Evolutionary conservation across 1,139 yeast genomes (phyloP).

Genomic region (Kodamaea alishanica): DNA sequence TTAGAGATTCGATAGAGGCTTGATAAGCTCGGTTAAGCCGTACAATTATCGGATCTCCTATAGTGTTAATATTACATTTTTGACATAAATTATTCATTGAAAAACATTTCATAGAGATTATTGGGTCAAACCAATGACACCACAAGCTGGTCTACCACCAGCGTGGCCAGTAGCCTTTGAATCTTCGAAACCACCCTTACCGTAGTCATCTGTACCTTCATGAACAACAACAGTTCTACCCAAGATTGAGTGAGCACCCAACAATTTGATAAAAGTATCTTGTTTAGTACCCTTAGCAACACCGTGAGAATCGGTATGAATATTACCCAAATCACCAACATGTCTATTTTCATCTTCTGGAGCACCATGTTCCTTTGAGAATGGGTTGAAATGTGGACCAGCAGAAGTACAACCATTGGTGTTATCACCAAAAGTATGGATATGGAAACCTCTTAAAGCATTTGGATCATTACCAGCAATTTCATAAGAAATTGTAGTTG

Average conservation of each 20-base stretch:
- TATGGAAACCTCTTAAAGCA: constrained; percentile 94
- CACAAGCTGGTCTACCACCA: constrained; percentile 98
- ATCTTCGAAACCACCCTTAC: constrained; percentile 93
- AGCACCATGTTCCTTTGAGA: constrained; percentile 86
- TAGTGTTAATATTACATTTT: too few relatives aligned
- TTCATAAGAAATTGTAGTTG: constrained; percentile 84
- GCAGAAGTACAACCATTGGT: constrained; percentile 99
- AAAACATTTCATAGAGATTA: constrained; percentile 15
- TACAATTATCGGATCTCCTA: too few relatives aligned
- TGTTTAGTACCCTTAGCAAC: constrained; percentile 84
- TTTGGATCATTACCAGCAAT: constrained; percentile 83
- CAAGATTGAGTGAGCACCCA: constrained; percentile 80
- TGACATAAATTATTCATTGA: neutral
- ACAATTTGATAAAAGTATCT: constrained; percentile 71
- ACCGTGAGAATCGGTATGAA: constrained; percentile 81
- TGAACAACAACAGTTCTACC: constrained; percentile 98
- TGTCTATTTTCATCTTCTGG: constrained; percentile 89
- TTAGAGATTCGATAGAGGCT: too few relatives aligned
- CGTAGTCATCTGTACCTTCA: constrained; percentile 92
- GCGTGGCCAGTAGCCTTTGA: constrained; percentile 98
- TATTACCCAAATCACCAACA: constrained; percentile 96
- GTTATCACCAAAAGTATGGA: constrained; percentile 97
- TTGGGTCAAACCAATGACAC: constrained; percentile 83
- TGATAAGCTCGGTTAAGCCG: too few relatives aligned
- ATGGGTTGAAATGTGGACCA: constrained; percentile 98